Evolutionary conservation across 2,329 filamentous ascomycete genomes (phyloP), one percentile per base, ranked within the genome.

Genomic region (Xylariaceae sp.): DNA sequence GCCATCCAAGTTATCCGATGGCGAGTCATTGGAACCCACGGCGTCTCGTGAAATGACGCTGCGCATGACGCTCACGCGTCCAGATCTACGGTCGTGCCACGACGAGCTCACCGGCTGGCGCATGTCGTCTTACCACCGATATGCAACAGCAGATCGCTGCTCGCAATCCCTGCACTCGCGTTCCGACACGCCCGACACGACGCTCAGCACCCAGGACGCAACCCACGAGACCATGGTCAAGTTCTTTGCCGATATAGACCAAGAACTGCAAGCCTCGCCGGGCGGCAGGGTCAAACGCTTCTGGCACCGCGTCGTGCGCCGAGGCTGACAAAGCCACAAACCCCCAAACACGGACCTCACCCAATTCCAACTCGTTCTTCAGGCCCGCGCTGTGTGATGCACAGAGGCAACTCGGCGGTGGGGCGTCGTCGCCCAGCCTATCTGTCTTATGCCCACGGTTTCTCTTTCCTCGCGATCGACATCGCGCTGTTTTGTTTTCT

Each of bases 51-150:
- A 97, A 69, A 97, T 97, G 92, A 97, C 94, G 2, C 73, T 97
- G 45, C 89, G 92, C 45, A 96, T 97, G 91, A 97, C 93, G 0
- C 79, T 97, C 49, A 97, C 94, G 3, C 80, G 92, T 43, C 89
- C 91, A 0, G 93, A 97, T 66, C 78, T 97, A 44, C 85, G 91
- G 40, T 86, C 86, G 5, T 78, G 86, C 56, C 88, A 93, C 56
- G 83, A 87, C 11, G 78, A 86, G 55, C 78, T 89, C 14, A 89
- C 91, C 62, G 84, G 84, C 40, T 89, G 85, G 83, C 82, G 87
- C 63, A 73, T 73, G 31, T 60, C 63, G 36, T 63, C 51, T n/a
- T 54, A 61, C 16, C 64, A 54, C n/a, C 54, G 60, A 17, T 63
- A 69, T 68, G 53, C 60, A 10, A 10, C 33, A 10, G n/a, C n/a